A percentile compares a stretch with the other conserved stretches of the same genome.
phyloP scores from a whole-genome alignment of 768 basidiomycete genomes.

The button mushroom (Agaricus bisporus) region DNA sequence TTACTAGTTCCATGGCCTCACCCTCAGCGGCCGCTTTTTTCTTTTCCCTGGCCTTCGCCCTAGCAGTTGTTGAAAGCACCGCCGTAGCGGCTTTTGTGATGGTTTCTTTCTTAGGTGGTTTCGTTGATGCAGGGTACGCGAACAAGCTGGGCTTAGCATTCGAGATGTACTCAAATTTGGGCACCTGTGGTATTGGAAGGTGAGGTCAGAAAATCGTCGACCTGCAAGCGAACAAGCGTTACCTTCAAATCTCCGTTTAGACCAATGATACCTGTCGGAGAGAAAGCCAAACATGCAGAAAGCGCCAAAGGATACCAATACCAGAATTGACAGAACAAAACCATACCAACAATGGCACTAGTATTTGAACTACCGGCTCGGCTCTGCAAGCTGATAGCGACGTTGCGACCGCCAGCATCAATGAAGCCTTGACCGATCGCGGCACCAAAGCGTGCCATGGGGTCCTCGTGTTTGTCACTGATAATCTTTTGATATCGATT shows the following conservation, averaged over 20 bases:
- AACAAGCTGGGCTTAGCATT: conserved; percentile 89
- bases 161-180: conserved; percentile 86
- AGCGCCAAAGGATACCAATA: conserved; percentile 99
- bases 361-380: conserved; percentile 91
- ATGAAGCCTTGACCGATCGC: conserved; percentile 94
- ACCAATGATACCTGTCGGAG: conserved; percentile 93
- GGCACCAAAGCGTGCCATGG: conserved; percentile 97
- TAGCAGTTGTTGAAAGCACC: conserved; percentile 94
- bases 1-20: conserved; percentile 78
- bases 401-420: conserved; percentile 95
- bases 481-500: conserved; percentile 87
- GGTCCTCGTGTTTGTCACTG: conserved; percentile 96
- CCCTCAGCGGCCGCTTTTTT: conserved; percentile 81
- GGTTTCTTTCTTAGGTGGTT: conserved; percentile 89
- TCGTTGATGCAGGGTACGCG: conserved; percentile 82
- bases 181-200: conserved; percentile 48
- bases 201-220: neutral
- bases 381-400: conserved; percentile 90
- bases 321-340: conserved; percentile 98
- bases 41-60: conserved; percentile 93
- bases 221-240: neutral
- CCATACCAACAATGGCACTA: conserved; percentile 95
- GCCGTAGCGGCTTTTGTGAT: conserved; percentile 90
- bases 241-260: conserved; percentile 84
- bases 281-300: conserved; percentile 87